A percentile compares a stretch with the other conserved stretches of the same genome.
Evolutionary conservation across 2,329 filamentous ascomycete species (phyloP).

Genomic region (Trichoderma sp.): DNA sequence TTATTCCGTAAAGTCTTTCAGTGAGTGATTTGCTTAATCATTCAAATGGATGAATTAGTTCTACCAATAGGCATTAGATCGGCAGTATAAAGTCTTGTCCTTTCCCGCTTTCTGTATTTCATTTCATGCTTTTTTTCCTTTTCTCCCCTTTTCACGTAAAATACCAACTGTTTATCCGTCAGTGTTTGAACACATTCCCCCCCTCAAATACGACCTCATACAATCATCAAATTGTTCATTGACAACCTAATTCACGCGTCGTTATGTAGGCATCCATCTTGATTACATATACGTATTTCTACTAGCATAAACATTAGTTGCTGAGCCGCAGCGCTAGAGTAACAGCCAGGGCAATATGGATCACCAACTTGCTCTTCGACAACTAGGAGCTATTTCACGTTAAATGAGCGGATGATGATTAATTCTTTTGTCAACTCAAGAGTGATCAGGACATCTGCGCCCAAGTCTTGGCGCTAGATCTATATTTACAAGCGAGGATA

Average conservation of each 20-base stretch:
- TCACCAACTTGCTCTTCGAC: neutral
- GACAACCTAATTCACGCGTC: neutral
- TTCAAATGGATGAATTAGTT: neutral
- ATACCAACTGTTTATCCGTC: no score
- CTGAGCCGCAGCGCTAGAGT: neutral
- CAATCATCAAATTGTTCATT: neutral
- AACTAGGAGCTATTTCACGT: neutral
- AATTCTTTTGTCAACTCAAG: neutral
- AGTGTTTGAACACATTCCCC: neutral
- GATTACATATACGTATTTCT: no score
- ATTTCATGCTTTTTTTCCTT: neutral
- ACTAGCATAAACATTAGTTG: neutral
- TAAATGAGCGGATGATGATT: neutral
- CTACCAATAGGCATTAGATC: neutral
- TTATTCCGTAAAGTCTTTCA: neutral
- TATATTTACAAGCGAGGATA: neutral
- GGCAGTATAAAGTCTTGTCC: neutral
- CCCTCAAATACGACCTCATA: neutral
- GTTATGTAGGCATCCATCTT: neutral
- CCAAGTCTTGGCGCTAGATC: neutral
- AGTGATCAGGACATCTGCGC: neutral
- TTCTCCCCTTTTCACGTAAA: neutral
- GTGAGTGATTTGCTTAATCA: neutral
- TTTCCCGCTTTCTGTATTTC: neutral
- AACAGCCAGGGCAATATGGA: no score